Base-by-base conservation (phyloP, 768 basidiomycete genomes). In the Antrodiella citrinella region DNA sequence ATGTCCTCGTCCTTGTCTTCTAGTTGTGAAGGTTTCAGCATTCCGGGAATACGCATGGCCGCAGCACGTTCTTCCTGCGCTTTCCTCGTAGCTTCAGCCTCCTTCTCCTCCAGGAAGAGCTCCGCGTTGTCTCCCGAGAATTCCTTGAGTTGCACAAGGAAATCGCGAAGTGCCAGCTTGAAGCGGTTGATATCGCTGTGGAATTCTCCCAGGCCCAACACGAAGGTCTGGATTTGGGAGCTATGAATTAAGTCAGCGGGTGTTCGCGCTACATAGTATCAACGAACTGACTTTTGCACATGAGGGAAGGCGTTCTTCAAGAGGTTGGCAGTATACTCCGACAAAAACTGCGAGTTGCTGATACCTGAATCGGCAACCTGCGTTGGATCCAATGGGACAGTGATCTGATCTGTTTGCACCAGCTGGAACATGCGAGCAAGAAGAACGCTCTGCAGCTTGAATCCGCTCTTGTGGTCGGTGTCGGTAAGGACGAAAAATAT, bases 401-500 rank as follows among this genome's bases (percentile, higher is more conserved):
- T 80, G 60, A 97, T 85, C 52, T 77, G 69, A 61, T 86, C 84
- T 44, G 76, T 76, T 66, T 94, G 88, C 30, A 95, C 89, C 21
- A 98, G 79, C 64, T 91, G 86, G 78, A 96, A 94, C 73, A 99
- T 79, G 25, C 91, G 81, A 15, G 91, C 88, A 42, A 99, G 82
- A n/a, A 98, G 75, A 58, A 90, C 72, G 58, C 87, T 89, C 68
- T 97, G 94, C 52, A 93, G 76, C 69, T 96, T 97, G 77, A 97
- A 96, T 22, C 95, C 94, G 60, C 91, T 93, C 81, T 97, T 98
- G 76, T 99, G 95, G 67, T 98, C 95, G 4, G 94, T 84, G 65
- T 99, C 95, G 24, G 94, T 97, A 42, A 99, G 75, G 39, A 98
- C 95, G 59, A 90, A 97, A 80, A 99, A 93, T 38, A 91, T 90